These are phyloP conservation scores for Pyrenophora tritici-repentis DNA, from an alignment of 2,329 filamentous ascomycete genomes.

Conservation along the genomic window DNA sequence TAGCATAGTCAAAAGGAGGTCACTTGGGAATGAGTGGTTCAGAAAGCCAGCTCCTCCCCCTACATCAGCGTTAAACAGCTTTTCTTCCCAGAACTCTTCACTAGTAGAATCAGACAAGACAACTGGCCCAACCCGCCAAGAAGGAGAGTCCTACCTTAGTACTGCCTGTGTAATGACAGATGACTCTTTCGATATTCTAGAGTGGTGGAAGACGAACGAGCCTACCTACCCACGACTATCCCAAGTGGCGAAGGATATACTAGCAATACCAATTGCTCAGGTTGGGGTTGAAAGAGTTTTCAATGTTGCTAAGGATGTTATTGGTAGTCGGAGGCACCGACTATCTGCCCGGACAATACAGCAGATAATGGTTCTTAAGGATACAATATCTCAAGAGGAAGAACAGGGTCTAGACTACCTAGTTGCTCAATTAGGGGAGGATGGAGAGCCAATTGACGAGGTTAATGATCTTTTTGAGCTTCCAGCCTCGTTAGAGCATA, in stretches of 20 bases:
- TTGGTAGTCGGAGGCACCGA: neutral
- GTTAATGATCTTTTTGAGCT: neutral
- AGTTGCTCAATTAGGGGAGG: no score
- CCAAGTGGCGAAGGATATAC: neutral
- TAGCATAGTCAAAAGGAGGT: no score
- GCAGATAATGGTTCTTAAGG: neutral
- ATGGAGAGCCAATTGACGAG: neutral
- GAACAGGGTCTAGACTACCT: no score
- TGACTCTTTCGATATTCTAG: neutral
- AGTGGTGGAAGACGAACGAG: neutral
- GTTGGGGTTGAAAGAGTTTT: neutral
- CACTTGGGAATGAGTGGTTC: no score
- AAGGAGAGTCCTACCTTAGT: no score
- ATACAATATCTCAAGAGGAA: neutral
- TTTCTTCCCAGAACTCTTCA: no score
- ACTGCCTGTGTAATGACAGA: neutral
- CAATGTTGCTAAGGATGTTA: constrained; percentile 1
- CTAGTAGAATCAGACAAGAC: neutral
- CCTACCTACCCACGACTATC: neutral
- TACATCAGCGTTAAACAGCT: no score
- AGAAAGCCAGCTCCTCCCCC: no score
- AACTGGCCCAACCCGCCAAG: neutral
- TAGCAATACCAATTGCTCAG: neutral
- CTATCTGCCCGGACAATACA: neutral
- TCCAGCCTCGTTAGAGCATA: neutral